Evolutionary conservation across 371 early-diverging fungal species (phyloP), one percentile per base, ranked within the genome.

Genomic region (Blastocladiella emersonii): DNA sequence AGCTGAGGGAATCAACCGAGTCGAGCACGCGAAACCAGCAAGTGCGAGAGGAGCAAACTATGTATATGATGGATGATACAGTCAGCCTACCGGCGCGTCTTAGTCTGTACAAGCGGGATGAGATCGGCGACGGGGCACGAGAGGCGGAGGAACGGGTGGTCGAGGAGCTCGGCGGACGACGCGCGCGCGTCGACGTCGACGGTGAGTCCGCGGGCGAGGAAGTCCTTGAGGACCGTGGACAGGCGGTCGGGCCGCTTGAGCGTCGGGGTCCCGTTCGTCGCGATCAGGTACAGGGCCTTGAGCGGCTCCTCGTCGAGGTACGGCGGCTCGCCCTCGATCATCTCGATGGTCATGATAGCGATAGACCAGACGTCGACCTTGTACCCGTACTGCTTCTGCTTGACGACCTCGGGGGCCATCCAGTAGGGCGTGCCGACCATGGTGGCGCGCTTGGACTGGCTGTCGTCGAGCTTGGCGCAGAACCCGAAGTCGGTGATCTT

Each of bases 261-360:
- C 8, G 89, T 87, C 2, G 98, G 98, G 1, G 94, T 98, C 44
- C 98, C 98, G 69, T 95, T 93, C 37, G 96, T 96, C 15, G 95
- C 93, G 72, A 95, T 95, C 63, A 95, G 73, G 70, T 95, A 95
- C 39, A 96, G 78, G 1, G 97, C 97, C 77, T 90, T 90, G 57
- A 95, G 75, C 30, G 93, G 90, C 66, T 93, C 90, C 73, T 93
- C 96, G 62, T 94, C 91, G 68, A 95, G 73, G 71, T 96, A 98
- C 44, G 99, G 99, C 34, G 96, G 96, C 74, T 93, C 94, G 61
- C 91, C 91, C 72, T 96, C 95, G 67, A 95, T 84, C 92, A 98
- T 93, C 75, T 98, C 97, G 69, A 96, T 98, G 3, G 94, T 90
- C 88, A 93, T 90, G 64, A 95, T 92, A 60, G 93, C 92, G 59